Conservation (phyloP, 2,329 filamentous ascomycete genomes). For the Blastomyces gilchristii region DNA sequence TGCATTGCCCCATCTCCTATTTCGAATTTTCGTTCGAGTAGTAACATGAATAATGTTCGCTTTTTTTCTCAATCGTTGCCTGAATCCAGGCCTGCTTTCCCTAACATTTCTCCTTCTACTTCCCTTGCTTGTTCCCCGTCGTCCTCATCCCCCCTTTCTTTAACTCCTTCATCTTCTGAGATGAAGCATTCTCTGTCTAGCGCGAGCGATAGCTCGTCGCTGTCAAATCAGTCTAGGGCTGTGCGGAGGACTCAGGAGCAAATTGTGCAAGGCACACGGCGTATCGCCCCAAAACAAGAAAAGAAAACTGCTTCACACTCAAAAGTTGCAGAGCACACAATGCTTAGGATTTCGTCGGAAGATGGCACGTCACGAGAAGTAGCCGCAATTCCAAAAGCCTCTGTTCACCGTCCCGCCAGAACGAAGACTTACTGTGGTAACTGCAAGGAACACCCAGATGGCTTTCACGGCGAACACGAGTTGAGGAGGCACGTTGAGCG, state of each 20-base stretch:
- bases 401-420: conserved; percentile 55
- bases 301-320: conserved; percentile 25
- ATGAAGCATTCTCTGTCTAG: conserved; percentile 43
- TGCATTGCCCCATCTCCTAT: conserved; percentile 19
- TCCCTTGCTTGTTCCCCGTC: conserved; percentile 22
- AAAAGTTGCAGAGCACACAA: conserved; percentile 34
- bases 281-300: conserved; percentile 41
- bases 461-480: conserved; percentile 81
- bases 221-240: conserved; percentile 36
- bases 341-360: conserved; percentile 42
- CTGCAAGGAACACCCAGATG: conserved; percentile 63
- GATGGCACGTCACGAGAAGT: conserved; percentile 48
- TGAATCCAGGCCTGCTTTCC: conserved; percentile 24
- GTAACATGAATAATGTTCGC: conserved; percentile 23
- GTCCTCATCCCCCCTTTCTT: conserved; percentile 26
- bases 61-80: conserved; percentile 25
- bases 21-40: conserved; percentile 19
- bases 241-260: conserved; percentile 41
- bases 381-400: conserved; percentile 45
- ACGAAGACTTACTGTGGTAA: conserved; percentile 59
- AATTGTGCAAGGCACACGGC: conserved; percentile 39
- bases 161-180: conserved; percentile 34
- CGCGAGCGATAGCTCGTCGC: conserved; percentile 37
- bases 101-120: conserved; percentile 29
- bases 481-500: conserved; percentile 57